Evolutionary conservation across 768 basidiomycete species (phyloP).

Genomic region (Boletus tomentosulus): DNA sequence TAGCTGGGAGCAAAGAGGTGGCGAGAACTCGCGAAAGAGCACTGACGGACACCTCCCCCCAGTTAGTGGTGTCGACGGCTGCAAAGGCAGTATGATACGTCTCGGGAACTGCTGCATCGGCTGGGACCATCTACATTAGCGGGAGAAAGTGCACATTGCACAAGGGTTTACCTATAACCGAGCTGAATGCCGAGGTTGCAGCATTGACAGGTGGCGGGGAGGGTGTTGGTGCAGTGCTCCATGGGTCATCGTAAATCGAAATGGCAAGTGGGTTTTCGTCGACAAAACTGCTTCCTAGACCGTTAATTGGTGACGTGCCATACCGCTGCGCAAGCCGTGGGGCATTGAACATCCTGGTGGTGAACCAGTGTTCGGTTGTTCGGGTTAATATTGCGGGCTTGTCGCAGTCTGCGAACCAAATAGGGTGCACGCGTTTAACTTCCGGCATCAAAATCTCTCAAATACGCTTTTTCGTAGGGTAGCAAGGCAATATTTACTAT

Average conservation of each 20-base stretch:
- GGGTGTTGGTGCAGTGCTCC: constrained; percentile 73
- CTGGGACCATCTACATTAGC: constrained; percentile 36
- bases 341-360: constrained; percentile 72
- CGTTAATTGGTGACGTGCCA: constrained; percentile 47
- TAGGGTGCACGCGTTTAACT: constrained; percentile 7
- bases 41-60: constrained; percentile 80
- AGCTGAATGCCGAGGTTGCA: constrained; percentile 51
- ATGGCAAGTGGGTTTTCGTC: constrained; percentile 70
- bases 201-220: constrained; percentile 55
- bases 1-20: constrained; percentile 75
- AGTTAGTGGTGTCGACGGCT: constrained; percentile 62
- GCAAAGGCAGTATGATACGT: constrained; percentile 73
- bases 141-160: not conserved
- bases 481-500: constrained; percentile 18
- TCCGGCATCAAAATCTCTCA: not conserved
- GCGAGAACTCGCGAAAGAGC: constrained; percentile 75
- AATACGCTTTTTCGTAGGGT: constrained; percentile 3
- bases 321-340: constrained; percentile 73
- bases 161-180: constrained; percentile 56
- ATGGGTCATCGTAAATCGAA: constrained; percentile 80
- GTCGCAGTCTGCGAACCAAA: constrained; percentile 11
- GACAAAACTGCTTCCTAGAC: constrained; percentile 69
- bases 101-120: constrained; percentile 74
- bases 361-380: constrained; percentile 3
- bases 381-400: constrained; percentile 3